Conservation (phyloP, 2,329 filamentous ascomycete genomes). For the Cercospora nicotianae region DNA sequence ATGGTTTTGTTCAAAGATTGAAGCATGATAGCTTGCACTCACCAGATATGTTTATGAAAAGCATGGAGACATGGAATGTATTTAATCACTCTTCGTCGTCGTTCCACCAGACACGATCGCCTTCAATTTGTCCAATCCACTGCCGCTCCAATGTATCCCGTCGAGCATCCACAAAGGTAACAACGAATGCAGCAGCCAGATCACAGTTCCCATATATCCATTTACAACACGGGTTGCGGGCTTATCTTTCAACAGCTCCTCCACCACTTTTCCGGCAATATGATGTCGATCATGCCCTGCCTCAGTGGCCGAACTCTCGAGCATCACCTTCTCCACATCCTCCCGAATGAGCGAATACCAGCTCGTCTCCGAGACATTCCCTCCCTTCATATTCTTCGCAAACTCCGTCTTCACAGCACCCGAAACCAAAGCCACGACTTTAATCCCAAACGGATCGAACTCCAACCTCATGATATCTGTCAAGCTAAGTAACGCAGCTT, state of each 20-base stretch:
- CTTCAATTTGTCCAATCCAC: slow-evolving; percentile 14
- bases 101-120: not conserved
- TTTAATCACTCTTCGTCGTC: slow-evolving; percentile 5
- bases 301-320: not conserved
- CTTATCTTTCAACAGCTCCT: slow-evolving; percentile 17
- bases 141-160: slow-evolving; percentile 8
- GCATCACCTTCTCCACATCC: slow-evolving; percentile 33
- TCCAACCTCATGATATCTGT: slow-evolving; percentile 33
- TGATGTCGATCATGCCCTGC: slow-evolving; percentile 20
- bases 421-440: slow-evolving; percentile 30
- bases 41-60: not conserved
- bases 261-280: slow-evolving; percentile 19
- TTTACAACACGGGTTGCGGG: slow-evolving; percentile 15
- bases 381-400: slow-evolving; percentile 33
- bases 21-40: not conserved
- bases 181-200: slow-evolving; percentile 22
- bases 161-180: slow-evolving; percentile 22
- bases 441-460: slow-evolving; percentile 33
- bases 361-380: slow-evolving; percentile 47
- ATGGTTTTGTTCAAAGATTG: not conserved
- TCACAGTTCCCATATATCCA: slow-evolving; percentile 19
- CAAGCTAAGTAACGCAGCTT: slow-evolving; percentile 30
- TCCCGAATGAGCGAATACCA: slow-evolving; percentile 52
- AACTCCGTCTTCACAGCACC: slow-evolving; percentile 20
- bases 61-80: not conserved